Evolutionary conservation across 2,329 filamentous ascomycete genomes (phyloP).

Genomic region (Alternaria sp.): DNA sequence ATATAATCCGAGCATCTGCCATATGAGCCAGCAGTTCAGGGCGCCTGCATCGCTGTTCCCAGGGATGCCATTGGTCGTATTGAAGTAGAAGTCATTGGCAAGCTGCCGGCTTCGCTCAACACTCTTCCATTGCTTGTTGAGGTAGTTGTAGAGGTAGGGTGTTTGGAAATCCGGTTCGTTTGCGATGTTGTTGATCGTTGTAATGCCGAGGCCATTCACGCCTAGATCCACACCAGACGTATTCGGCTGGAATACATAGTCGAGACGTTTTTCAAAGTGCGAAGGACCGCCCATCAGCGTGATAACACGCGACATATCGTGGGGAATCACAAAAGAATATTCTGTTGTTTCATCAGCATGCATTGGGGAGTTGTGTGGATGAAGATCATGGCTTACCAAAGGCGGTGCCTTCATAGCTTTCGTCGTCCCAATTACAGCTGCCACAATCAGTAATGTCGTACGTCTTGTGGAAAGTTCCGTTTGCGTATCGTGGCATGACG

Average conservation of each 20-base stretch:
- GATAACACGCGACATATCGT: slow-evolving; percentile 55
- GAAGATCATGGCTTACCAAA: slow-evolving; percentile 36
- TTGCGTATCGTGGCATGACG: slow-evolving; percentile 48
- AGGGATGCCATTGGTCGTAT: slow-evolving; percentile 52
- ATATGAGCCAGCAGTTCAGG: slow-evolving; percentile 61
- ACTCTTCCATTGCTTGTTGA: slow-evolving; percentile 51
- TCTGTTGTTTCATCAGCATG: slow-evolving; percentile 31
- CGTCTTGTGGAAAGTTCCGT: slow-evolving; percentile 48
- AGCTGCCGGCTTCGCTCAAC: slow-evolving; percentile 44
- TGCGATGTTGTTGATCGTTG: slow-evolving; percentile 49
- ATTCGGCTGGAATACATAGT: slow-evolving; percentile 54
- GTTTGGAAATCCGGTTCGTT: slow-evolving; percentile 55
- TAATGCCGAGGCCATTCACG: slow-evolving; percentile 48
- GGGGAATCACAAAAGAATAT: slow-evolving; percentile 56
- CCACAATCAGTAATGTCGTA: slow-evolving; percentile 56
- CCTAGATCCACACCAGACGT: slow-evolving; percentile 49
- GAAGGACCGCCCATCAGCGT: slow-evolving; percentile 53
- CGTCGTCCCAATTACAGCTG: slow-evolving; percentile 53
- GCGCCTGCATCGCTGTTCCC: slow-evolving; percentile 60
- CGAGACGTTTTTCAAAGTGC: slow-evolving; percentile 53
- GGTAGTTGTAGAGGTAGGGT: slow-evolving; percentile 55
- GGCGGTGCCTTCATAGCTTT: slow-evolving; percentile 55
- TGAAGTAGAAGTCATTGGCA: slow-evolving; percentile 55
- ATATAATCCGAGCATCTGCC: slow-evolving; percentile 61
- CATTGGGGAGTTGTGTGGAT: accelerated